Evolutionary conservation across 2,329 filamentous ascomycete genomes (phyloP), one percentile per base, ranked within the genome.

Genomic region (Elsinoe batatas): DNA sequence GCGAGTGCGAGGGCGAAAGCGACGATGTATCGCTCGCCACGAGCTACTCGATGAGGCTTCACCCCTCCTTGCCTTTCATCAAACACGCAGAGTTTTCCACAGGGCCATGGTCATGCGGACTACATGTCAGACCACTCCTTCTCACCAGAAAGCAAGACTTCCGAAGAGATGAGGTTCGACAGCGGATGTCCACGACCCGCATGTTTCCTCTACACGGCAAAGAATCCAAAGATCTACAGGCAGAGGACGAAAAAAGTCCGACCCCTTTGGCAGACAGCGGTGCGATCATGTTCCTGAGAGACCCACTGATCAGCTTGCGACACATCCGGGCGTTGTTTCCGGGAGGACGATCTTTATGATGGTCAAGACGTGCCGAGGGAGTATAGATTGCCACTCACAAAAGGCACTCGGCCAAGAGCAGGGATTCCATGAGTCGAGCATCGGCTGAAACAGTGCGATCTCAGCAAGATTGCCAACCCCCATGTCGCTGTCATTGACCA

Each of bases 281-380:
- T 30, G 40, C 40, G 40, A 22, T 44, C 40, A 44, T 44, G 40
- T 44, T 44, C 40, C 40, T 44, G 40, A 44, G 18, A 44, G 40
- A 44, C 40, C 40, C 40, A 44, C 40, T 44, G 40, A 44, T 44
- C 18, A 22, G 40, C 18, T 26, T 22, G 18, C 12, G 26, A 18
- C 40, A 26, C 20, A 26, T 44, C 40, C 40, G 40, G 40, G 40
- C 26, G 18, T 44, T 17, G 17, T 44, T 44, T 44, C 40, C 40
- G 40, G 40, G n/a, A 12, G 20, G 40, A 22, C 20, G 40, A 44
- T 44, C 40, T 44, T 11, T 22, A 22, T 26, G 40, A 44, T 44
- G 20, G 13, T 17, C 18, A 44, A 18, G 40, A 44, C 20, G 17
- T 22, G 20, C 40, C 40, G 40, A 44, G 40, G 40, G 11, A n/a